Percentiles rank a stretch among this genome's conserved stretches.
These are phyloP conservation scores for Lunularia cruciata DNA, from an alignment of 225 moss, liverwort and hornwort genomes.

Conservation along the genomic window DNA sequence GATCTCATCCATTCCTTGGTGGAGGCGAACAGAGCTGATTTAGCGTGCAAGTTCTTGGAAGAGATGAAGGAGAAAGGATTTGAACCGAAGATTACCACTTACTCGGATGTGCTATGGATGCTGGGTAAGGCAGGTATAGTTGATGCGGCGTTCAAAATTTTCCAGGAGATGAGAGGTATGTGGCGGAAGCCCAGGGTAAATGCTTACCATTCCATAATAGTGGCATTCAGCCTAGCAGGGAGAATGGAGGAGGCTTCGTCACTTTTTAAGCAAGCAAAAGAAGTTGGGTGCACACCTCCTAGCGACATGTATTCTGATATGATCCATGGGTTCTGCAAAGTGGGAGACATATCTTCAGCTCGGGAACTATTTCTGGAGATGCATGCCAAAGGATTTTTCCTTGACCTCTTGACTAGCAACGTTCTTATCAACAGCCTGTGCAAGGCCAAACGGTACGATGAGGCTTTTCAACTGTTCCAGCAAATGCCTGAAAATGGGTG, in stretches of 20 bases:
- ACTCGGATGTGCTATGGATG: conserved; percentile 29
- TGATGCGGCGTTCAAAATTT: conserved; percentile 23
- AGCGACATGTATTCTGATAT: conserved; percentile 27
- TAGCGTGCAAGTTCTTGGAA: conserved; percentile 21
- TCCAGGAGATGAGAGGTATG: conserved; percentile 29
- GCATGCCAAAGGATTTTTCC: conserved; percentile 24
- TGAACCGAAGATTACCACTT: conserved; percentile 22
- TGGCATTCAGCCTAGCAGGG: conserved; percentile 24
- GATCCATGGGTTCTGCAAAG: conserved; percentile 34
- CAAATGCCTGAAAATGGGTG: conserved; percentile 34
- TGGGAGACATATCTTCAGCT: conserved; percentile 26
- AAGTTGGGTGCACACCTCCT: conserved; percentile 19
- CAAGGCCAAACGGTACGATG: conserved; percentile 20
- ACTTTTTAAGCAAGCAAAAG: conserved; percentile 24
- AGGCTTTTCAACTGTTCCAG: conserved; percentile 24
- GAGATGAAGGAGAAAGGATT: conserved; percentile 36
- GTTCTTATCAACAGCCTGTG: conserved; percentile 29
- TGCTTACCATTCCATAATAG: conserved; percentile 32
- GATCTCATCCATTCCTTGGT: conserved; percentile 30
- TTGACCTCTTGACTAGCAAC: conserved; percentile 23
- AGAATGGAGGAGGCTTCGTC: conserved; percentile 23
- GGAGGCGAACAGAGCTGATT: conserved; percentile 21
- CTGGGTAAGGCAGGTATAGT: conserved; percentile 33
- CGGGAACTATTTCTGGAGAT: conserved; percentile 33
- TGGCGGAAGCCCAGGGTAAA: conserved; percentile 29